Conservation (phyloP, 495 filamentous ascomycete species). For the Tuber calosporum region DNA sequence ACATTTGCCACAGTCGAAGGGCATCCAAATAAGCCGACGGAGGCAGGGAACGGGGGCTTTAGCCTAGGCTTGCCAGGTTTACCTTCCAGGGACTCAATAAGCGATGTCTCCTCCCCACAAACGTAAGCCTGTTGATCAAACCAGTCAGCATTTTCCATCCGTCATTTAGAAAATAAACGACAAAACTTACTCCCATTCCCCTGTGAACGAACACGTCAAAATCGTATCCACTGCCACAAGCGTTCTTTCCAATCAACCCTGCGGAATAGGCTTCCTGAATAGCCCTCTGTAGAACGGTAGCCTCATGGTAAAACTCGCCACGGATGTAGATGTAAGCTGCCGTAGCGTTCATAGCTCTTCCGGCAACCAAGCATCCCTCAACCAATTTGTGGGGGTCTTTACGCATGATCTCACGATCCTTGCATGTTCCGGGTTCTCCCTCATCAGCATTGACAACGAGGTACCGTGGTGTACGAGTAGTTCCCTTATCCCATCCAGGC, state of each 20-base stretch:
- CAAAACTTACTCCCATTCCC: slow-evolving; percentile 59
- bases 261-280: slow-evolving; percentile 96
- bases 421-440: slow-evolving; percentile 97
- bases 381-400: slow-evolving; percentile 98
- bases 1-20: slow-evolving; percentile 97
- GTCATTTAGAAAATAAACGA: background rate
- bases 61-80: slow-evolving; percentile 97
- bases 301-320: slow-evolving; percentile 97
- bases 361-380: slow-evolving; percentile 93
- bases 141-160: slow-evolving; percentile 5
- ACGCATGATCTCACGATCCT: slow-evolving; percentile 99
- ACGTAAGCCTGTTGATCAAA: slow-evolving; percentile 60
- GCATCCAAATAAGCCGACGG: slow-evolving; percentile 95
- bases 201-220: slow-evolving; percentile 96
- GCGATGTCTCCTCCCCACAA: slow-evolving; percentile 93
- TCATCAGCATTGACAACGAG: slow-evolving; percentile 97
- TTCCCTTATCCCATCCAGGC: slow-evolving; percentile 99
- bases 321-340: slow-evolving; percentile 99
- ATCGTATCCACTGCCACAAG: slow-evolving; percentile 91
- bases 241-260: slow-evolving; percentile 94
- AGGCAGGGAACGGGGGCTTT: slow-evolving; percentile 96
- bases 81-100: slow-evolving; percentile 96
- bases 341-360: slow-evolving; percentile 93
- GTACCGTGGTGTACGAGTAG: slow-evolving; percentile 87
- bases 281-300: slow-evolving; percentile 82